Conservation (phyloP, 164 flowering plant species). For the Berberis thunbergii region DNA sequence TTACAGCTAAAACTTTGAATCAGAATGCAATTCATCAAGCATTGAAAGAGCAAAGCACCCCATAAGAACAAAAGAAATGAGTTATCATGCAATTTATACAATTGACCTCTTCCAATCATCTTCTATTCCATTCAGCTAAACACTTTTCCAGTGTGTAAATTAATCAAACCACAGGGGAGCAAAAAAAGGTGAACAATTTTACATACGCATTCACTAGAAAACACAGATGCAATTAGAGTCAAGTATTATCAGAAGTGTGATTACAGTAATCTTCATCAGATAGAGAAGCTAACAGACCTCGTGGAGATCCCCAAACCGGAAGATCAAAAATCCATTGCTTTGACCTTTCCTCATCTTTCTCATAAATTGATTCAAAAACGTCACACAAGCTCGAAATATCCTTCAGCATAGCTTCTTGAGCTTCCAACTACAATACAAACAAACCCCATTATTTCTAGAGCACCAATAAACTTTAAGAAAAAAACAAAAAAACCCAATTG, state of each 20-base stretch:
- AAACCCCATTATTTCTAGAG: background rate
- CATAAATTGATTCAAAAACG: slow-evolving; percentile 32
- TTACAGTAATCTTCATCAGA: slow-evolving; percentile 16
- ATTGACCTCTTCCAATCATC: too few relatives aligned
- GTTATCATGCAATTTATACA: too few relatives aligned
- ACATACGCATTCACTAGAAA: background rate
- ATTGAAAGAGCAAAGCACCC: too few relatives aligned
- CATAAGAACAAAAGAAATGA: too few relatives aligned
- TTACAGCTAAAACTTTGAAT: too few relatives aligned
- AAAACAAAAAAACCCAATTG: background rate
- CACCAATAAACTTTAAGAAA: background rate
- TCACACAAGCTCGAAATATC: slow-evolving; percentile 40
- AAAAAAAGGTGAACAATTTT: too few relatives aligned
- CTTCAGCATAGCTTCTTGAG: slow-evolving; percentile 32
- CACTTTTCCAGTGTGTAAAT: too few relatives aligned
- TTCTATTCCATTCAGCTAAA: too few relatives aligned
- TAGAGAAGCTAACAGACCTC: slow-evolving; percentile 33
- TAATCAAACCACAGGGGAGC: too few relatives aligned
- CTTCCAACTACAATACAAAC: slow-evolving; percentile 34
- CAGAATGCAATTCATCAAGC: too few relatives aligned
- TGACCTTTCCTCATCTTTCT: slow-evolving; percentile 25
- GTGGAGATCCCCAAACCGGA: slow-evolving; percentile 48
- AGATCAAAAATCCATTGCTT: slow-evolving; percentile 34
- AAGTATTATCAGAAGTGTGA: background rate
- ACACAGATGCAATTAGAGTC: background rate